A percentile compares a stretch with the other conserved stretches of the same genome.
Evolutionary conservation across 345 rosid genomes (phyloP).

Genomic region (Durio zibethinus): DNA sequence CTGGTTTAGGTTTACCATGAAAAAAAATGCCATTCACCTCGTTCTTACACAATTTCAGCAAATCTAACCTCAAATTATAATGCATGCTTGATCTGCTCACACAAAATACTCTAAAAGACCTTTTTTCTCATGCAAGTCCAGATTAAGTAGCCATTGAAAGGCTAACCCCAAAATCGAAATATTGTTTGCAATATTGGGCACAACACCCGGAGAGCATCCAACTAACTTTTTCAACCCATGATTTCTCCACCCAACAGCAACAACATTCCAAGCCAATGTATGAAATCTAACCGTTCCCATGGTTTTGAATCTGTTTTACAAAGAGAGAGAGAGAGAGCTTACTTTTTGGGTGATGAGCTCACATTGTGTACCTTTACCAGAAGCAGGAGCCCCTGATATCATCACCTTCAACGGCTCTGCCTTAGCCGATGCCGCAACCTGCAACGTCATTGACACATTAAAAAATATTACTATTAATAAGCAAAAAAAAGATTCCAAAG

Average conservation of each 20-base stretch:
- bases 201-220: background rate
- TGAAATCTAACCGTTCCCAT: background rate
- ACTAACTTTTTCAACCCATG: background rate
- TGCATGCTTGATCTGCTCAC: background rate
- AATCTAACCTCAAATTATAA: background rate
- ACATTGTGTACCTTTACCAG: slow-evolving; percentile 99
- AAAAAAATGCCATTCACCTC: background rate
- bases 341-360: slow-evolving; percentile 87
- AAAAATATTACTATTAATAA: background rate
- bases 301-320: background rate
- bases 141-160: background rate
- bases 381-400: slow-evolving; percentile 98
- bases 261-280: background rate
- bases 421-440: slow-evolving; percentile 32
- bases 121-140: background rate
- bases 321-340: slow-evolving; percentile 18
- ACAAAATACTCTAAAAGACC: too few relatives aligned
- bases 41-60: background rate
- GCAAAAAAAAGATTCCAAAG: background rate
- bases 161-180: background rate
- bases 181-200: background rate
- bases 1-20: background rate
- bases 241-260: background rate
- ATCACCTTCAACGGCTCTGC: slow-evolving; percentile 63
- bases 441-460: background rate